Evolutionary conservation across 768 basidiomycete species (phyloP), one percentile per base, ranked within the genome.

Genomic region (Russula sp.): DNA sequence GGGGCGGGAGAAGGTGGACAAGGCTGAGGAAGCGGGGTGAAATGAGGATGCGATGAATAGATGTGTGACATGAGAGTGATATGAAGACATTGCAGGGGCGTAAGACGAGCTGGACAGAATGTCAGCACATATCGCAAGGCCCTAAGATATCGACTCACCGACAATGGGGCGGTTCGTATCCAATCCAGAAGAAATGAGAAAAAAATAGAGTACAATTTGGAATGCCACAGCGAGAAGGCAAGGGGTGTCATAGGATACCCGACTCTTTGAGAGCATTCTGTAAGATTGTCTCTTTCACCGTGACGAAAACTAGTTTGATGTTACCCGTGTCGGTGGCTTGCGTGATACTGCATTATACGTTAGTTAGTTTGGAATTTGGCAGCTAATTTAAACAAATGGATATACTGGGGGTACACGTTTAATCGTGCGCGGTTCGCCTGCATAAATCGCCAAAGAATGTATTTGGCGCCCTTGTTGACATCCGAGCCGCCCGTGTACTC

Each of bases 381-480:
- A 49, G 52, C 20, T 62, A 32, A 7, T 44, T 2, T 9, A 20
- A 18, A 42, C 27, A 7, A 10, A n/a, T 40, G 34, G 27, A 40
- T 88, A 40, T 66, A 90, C 90, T 97, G 94, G 3, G 94, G 94
- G 73, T 95, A 97, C 20, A 97, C 89, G 61, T 87, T 92, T 68
- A 95, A 75, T 56, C 86, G 74, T 58, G 90, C 90, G 22, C 89
- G 77, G 68, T 95, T 96, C 59, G 89, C 87, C 73, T 96, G 91
- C 81, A 94, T 94, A 69, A 96, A 98, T 70, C 89, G 78, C 94
- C 93, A 97, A 42, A 98, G 77, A 57, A 98, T 94, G 67, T 92
- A 96, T 69, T 94, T 94, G 0, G 94, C 92, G 2, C 92, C 93
- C 73, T 95, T 95, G 77, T 93, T 94, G 73, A 95, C 90, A 70